Evolutionary conservation across 2,329 filamentous ascomycete genomes (phyloP), one percentile per base, ranked within the genome.

Genomic region (Xenoacremonium recifei): DNA sequence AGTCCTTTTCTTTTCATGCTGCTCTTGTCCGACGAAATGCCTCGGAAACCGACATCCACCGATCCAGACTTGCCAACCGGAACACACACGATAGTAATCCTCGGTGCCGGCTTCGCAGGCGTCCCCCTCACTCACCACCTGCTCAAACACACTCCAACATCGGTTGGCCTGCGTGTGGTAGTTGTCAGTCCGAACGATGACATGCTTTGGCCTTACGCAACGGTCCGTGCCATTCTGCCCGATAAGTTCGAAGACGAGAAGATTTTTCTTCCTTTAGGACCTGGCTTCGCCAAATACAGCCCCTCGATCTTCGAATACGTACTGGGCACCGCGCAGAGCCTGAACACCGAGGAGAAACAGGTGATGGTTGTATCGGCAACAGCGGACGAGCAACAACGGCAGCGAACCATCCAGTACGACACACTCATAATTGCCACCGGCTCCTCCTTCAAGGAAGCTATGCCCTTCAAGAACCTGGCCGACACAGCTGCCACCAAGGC

Each of bases 391-490:
- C n/a, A n/a, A n/a, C n/a, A n/a, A n/a, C n/a, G n/a, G n/a, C n/a
- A n/a, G n/a, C 19, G 4, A 17, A 35, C 6, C 11, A 18, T 43
- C 7, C n/a, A 34, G 6, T 43, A 43, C 13, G 37, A 37, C 15
- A 19, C 35, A 3, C 30, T 43, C 29, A 33, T 43, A 10, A 27
- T 43, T 18, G 40, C 40, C 9, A 43, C 48, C 4, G 50, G 50
- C 12, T 40, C 50, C 2, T 19, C 31, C 15, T 37, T 38, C 7
- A 18, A 18, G 4, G 15, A 31, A 3, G 45, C 39, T 25, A 11
- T 68, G 53, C 73, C 73, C 0, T 75, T 68, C 48, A 76, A 76
- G 49, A 61, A 53, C 19, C 46, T 68, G 11, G 62, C 58, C 10
- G 61, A 64, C 4, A 64, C 65, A 2, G 60, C 66, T 30, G 54